phyloP scores from a whole-genome alignment of 495 filamentous ascomycete species.

The Copromyces sp. region DNA sequence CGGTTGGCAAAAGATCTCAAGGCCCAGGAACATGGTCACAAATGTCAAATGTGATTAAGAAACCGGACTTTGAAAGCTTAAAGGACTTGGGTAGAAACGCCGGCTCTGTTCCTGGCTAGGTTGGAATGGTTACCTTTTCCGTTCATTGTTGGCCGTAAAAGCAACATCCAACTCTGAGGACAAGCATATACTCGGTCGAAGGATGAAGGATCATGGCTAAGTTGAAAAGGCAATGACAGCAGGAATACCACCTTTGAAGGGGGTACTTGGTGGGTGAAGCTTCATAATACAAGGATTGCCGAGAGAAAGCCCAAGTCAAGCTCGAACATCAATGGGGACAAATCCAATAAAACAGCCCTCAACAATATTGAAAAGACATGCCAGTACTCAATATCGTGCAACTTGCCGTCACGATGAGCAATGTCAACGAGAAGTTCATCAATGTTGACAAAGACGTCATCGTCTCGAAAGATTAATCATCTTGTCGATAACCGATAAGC shows the following conservation, averaged over 20 bases:
- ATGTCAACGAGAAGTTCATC: neutral
- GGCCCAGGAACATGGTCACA: neutral
- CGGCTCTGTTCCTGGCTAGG: neutral
- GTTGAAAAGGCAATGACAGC: neutral
- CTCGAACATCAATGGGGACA: neutral
- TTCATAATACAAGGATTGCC: neutral
- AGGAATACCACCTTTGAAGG: neutral
- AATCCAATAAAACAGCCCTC: neutral
- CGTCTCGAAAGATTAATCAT: neutral
- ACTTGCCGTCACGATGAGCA: neutral
- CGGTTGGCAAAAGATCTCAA: neutral
- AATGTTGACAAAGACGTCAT: neutral
- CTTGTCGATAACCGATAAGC: neutral
- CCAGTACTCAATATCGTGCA: neutral
- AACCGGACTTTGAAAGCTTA: neutral
- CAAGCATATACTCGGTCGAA: neutral
- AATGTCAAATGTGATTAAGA: neutral
- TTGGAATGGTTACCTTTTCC: neutral
- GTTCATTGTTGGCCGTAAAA: neutral
- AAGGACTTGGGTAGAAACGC: neutral
- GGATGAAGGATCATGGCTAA: neutral
- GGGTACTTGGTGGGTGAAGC: neutral
- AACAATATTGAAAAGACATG: neutral
- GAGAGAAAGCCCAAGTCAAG: neutral
- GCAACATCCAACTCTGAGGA: neutral